A percentile compares a stretch with the other conserved stretches of the same genome.
Conservation (phyloP, 257 asterid species). For the Paraleonurus japonicus region DNA sequence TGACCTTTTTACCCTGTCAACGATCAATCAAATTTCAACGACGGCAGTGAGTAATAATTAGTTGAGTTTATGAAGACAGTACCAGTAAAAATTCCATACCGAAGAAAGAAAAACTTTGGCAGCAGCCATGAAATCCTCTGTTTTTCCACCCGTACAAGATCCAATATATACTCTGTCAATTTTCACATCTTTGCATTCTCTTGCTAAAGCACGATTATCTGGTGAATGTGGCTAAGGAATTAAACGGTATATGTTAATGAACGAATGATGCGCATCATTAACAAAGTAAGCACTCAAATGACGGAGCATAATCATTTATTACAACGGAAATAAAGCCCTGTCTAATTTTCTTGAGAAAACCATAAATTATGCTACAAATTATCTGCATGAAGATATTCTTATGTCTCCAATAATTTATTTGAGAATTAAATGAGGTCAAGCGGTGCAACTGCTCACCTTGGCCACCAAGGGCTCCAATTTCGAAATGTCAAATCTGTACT, state of each 20-base stretch:
- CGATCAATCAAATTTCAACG: conserved; percentile 15
- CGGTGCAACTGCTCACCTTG: conserved; percentile 50
- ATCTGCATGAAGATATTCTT: not conserved
- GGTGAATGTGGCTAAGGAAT: conserved; percentile 87
- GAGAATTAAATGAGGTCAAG: not conserved
- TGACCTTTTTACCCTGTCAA: conserved; percentile 82
- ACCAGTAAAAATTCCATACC: conserved; percentile 36
- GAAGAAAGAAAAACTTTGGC: conserved; percentile 87
- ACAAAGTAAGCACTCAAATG: not conserved
- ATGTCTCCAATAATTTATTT: not conserved
- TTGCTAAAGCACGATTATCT: conserved; percentile 90
- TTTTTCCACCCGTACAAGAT: conserved; percentile 97
- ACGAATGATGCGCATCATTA: not conserved
- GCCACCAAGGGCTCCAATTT: conserved; percentile 94
- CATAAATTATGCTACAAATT: too few relatives aligned
- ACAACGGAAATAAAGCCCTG: too few relatives aligned
- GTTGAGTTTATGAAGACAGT: not conserved
- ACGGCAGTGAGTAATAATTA: not conserved
- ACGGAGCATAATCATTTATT: not conserved
- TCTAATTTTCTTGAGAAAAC: too few relatives aligned
- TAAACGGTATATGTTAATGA: not conserved
- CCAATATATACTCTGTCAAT: conserved; percentile 94
- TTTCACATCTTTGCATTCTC: conserved; percentile 93
- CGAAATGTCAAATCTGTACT: conserved; percentile 82
- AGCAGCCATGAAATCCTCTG: conserved; percentile 96